Conservation (phyloP, 164 flowering plant genomes). For the Magnolia sinica region DNA sequence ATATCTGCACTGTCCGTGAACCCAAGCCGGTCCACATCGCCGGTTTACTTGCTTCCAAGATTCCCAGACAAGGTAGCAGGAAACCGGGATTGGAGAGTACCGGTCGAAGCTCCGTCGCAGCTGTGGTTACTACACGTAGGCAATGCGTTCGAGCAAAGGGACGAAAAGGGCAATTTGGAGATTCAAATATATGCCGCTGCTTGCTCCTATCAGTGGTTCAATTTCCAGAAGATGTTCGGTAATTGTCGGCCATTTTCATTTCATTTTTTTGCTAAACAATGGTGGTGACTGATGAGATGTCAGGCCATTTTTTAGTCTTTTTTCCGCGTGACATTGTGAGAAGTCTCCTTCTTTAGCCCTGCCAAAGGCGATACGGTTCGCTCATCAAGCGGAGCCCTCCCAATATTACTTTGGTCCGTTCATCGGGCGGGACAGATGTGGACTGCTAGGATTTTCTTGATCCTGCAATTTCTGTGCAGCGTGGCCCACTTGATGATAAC, state of each 20-base stretch:
- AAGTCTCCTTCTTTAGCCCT: neutral
- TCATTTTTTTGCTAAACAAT: neutral
- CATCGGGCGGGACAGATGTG: neutral
- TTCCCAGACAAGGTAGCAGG: slow-evolving; percentile 16
- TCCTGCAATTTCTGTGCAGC: no score
- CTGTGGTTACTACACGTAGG: slow-evolving; percentile 76
- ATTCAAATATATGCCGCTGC: slow-evolving; percentile 60
- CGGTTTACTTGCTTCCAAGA: slow-evolving; percentile 80
- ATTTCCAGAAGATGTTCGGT: slow-evolving; percentile 88
- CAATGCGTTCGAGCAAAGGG: slow-evolving; percentile 59
- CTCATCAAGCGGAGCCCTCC: neutral
- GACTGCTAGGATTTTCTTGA: no score
- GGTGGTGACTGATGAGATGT: no score
- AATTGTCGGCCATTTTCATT: slow-evolving; percentile 4
- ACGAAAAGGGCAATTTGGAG: slow-evolving; percentile 41
- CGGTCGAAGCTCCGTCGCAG: slow-evolving; percentile 72
- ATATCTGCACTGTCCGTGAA: slow-evolving; percentile 79
- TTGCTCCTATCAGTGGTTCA: slow-evolving; percentile 91
- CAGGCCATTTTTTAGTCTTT: neutral
- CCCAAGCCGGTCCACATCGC: slow-evolving; percentile 61
- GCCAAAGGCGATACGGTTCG: neutral
- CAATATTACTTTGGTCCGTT: neutral
- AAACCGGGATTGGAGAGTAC: slow-evolving; percentile 60
- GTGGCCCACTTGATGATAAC: no score
- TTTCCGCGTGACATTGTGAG: no score